phyloP scores from a whole-genome alignment of 768 basidiomycete species.

The Chalciporus pseudorubinellus region DNA sequence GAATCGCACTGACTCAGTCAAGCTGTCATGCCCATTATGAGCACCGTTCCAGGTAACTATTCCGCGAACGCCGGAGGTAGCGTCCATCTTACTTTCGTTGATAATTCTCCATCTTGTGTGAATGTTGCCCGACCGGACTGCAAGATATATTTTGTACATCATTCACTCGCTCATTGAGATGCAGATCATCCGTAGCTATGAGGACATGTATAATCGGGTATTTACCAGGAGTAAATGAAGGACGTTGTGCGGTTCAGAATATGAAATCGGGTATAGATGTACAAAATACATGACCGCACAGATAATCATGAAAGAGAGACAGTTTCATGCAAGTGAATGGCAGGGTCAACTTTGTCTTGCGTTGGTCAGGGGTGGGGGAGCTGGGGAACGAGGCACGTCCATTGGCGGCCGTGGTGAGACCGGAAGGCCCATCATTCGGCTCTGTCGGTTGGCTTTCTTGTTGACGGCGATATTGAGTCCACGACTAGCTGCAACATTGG shows the following conservation, averaged over 20 bases:
- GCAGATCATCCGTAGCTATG: conserved; percentile 4
- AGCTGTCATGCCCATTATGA: conserved; percentile 30
- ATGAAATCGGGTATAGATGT: conserved; percentile 26
- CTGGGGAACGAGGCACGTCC: conserved; percentile 12
- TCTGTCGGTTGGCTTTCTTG: conserved; percentile 61
- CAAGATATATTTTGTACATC: not conserved
- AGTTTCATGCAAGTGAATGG: not conserved
- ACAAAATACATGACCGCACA: conserved; percentile 14
- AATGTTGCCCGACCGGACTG: not conserved
- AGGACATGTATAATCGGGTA: conserved; percentile 19
- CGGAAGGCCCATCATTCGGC: conserved; percentile 64
- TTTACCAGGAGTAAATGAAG: conserved; percentile 13
- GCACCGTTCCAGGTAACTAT: too few relatives aligned
- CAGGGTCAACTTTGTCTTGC: conserved; percentile 23
- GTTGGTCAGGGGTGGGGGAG: conserved; percentile 21
- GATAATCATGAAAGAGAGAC: conserved; percentile 11
- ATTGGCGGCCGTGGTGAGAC: conserved; percentile 35
- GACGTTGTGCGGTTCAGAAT: conserved; percentile 1
- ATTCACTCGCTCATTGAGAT: not conserved
- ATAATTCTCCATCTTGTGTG: too few relatives aligned
- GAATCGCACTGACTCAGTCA: conserved; percentile 62
- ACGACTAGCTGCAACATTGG: conserved; percentile 59
- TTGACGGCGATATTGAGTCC: conserved; percentile 67
- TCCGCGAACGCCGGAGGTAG: not conserved
- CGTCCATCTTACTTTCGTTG: conserved; percentile 1